Evolutionary conservation across 345 rosid species (phyloP).

Genomic region (Moringa oleifera): DNA sequence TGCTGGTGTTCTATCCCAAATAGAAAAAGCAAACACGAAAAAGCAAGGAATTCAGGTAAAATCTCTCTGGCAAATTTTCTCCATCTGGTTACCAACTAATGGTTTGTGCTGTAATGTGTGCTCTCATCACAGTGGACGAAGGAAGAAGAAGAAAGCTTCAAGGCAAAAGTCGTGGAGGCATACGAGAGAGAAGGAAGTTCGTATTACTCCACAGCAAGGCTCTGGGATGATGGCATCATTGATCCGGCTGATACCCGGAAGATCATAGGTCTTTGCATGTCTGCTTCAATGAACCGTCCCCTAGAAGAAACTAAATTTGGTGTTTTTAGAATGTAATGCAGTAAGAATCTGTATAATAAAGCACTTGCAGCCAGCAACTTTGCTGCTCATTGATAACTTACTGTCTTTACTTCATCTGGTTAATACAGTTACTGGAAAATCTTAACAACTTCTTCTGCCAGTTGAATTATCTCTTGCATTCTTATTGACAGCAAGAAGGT

Average conservation of each 20-base stretch:
- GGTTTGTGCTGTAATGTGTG: background rate
- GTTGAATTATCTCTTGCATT: no score
- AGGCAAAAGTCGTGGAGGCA: conserved; percentile 65
- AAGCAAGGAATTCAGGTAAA: conserved; percentile 75
- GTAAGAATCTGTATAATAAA: background rate
- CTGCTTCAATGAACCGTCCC: conserved; percentile 59
- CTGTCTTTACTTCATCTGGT: conserved; percentile 1
- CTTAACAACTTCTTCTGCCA: no score
- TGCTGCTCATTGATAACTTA: no score
- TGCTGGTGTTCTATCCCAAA: conserved; percentile 88
- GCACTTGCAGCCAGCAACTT: background rate
- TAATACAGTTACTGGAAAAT: no score
- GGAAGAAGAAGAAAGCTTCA: conserved; percentile 69
- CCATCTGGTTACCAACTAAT: no score
- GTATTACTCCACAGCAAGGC: conserved; percentile 85
- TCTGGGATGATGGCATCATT: conserved; percentile 94
- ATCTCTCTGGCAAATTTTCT: background rate
- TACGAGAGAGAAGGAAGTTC: conserved; percentile 79
- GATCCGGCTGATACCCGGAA: conserved; percentile 90
- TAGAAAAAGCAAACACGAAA: conserved; percentile 83
- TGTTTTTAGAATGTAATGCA: conserved; percentile 77
- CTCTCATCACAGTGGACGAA: conserved; percentile 56
- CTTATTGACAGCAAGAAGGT: no score
- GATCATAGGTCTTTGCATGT: conserved; percentile 60
- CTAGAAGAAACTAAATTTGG: conserved; percentile 67